Percentiles rank a stretch among this genome's conserved stretches.
Evolutionary conservation across 495 filamentous ascomycete genomes (phyloP).

Genomic region (Rhizodiscina lignyota): DNA sequence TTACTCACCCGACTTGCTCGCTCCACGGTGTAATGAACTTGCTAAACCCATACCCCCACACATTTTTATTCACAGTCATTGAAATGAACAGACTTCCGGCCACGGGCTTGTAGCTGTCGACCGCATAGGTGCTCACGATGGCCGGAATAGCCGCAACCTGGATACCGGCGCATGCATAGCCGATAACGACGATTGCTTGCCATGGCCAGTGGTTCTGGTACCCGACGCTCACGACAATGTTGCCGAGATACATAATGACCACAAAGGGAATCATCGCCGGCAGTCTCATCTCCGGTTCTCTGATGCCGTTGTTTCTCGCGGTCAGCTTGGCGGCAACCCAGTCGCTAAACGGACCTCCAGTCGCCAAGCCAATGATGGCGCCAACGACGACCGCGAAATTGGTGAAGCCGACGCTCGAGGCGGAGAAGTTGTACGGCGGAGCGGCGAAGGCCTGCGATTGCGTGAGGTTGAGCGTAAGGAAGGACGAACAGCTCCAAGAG

Average conservation of each 20-base stretch:
- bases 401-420: conserved; percentile 34
- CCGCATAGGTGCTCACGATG: conserved; percentile 33
- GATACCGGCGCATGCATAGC: conserved; percentile 36
- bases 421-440: conserved; percentile 40
- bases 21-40: no score
- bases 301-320: conserved; percentile 39
- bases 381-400: conserved; percentile 34
- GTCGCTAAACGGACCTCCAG: conserved; percentile 43
- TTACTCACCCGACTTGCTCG: conserved; percentile 15
- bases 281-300: conserved; percentile 55
- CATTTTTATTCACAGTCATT: conserved; percentile 26
- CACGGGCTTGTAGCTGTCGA: conserved; percentile 41
- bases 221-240: conserved; percentile 43
- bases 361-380: conserved; percentile 34
- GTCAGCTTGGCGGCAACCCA: conserved; percentile 43
- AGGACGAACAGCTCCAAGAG: conserved; percentile 40
- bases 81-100: conserved; percentile 22
- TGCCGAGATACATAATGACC: conserved; percentile 38
- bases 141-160: conserved; percentile 41
- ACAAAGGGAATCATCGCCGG: conserved; percentile 44
- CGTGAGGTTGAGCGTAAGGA: conserved; percentile 48
- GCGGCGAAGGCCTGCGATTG: conserved; percentile 42
- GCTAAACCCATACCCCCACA: conserved; percentile 27
- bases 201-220: conserved; percentile 41
- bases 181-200: conserved; percentile 34